Evolutionary conservation across 192 early-diverging fungal species (phyloP).

Genomic region (Dissophora globulifera): DNA sequence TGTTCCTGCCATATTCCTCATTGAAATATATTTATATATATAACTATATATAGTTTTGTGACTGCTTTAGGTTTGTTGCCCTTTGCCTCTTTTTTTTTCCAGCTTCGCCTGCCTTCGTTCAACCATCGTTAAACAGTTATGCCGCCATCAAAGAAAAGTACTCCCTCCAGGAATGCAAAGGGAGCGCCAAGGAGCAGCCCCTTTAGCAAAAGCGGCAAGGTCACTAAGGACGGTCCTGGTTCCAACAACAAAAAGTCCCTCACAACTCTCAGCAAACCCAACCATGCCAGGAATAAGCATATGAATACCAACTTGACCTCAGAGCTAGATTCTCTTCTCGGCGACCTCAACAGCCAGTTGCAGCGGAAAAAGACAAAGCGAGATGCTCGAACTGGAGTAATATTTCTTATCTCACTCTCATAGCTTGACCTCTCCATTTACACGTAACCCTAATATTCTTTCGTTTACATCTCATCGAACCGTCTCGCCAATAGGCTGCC

Average conservation of each 20-base stretch:
- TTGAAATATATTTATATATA: too few relatives aligned
- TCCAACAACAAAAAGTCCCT: slow-evolving; percentile 3
- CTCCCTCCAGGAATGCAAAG: slow-evolving; percentile 15
- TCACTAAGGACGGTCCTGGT: not conserved
- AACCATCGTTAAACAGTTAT: slow-evolving; percentile 9
- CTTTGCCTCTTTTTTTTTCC: not conserved
- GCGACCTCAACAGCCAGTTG: slow-evolving; percentile 41
- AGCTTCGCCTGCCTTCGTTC: too few relatives aligned
- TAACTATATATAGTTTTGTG: too few relatives aligned
- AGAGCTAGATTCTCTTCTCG: slow-evolving; percentile 44
- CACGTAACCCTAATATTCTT: too few relatives aligned
- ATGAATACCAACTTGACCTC: slow-evolving; percentile 36
- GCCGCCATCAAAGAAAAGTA: slow-evolving; percentile 45
- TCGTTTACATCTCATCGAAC: too few relatives aligned
- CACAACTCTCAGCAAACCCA: slow-evolving; percentile 11
- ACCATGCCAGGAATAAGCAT: slow-evolving; percentile 36
- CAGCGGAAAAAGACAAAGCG: slow-evolving; percentile 48
- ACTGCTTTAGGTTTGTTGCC: not conserved
- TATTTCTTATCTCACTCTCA: not conserved
- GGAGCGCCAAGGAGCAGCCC: slow-evolving; percentile 15
- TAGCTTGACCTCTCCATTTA: not conserved
- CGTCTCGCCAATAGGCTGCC: slow-evolving; percentile 3
- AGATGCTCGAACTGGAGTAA: slow-evolving; percentile 13
- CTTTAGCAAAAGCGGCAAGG: slow-evolving; percentile 31
- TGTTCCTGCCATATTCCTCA: not conserved